Conservation (phyloP, 2,329 filamentous ascomycete genomes). For the Microdochium nivale region DNA sequence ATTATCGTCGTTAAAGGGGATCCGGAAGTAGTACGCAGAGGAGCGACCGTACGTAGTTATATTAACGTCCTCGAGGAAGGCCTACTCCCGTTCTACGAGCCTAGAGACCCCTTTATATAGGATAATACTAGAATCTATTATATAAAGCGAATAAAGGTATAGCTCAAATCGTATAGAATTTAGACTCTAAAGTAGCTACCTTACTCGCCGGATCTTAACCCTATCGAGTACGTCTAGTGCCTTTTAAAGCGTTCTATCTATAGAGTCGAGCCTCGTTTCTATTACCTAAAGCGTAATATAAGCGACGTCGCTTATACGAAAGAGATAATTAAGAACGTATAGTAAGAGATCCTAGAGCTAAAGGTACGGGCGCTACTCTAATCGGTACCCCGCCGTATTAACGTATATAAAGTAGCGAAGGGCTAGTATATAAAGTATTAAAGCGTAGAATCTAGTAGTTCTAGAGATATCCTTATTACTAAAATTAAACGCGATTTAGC, state of each 20-base stretch:
- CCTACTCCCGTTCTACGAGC: neutral
- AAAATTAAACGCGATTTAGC: neutral
- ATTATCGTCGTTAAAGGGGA: neutral
- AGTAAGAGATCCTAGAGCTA: neutral
- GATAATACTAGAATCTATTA: neutral
- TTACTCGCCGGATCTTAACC: constrained; percentile 3
- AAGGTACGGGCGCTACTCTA: neutral
- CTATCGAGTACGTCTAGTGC: constrained; percentile 3
- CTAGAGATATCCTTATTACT: neutral
- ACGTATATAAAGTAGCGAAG: neutral
- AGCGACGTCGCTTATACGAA: neutral
- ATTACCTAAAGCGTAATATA: neutral
- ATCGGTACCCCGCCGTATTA: neutral
- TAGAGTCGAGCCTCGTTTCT: neutral
- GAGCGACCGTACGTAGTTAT: neutral
- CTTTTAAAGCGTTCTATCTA: constrained; percentile 1
- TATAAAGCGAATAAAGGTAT: neutral
- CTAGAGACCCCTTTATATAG: neutral
- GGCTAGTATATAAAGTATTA: constrained; percentile 1
- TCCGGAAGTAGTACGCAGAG: neutral
- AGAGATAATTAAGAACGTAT: neutral
- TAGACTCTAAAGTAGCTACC: constrained; percentile 1
- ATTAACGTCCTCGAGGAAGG: neutral
- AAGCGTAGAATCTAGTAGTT: neutral
- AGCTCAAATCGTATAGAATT: neutral